Base-by-base conservation (phyloP, 1,284 basidiomycete species). In the Ustilago hordei region DNA sequence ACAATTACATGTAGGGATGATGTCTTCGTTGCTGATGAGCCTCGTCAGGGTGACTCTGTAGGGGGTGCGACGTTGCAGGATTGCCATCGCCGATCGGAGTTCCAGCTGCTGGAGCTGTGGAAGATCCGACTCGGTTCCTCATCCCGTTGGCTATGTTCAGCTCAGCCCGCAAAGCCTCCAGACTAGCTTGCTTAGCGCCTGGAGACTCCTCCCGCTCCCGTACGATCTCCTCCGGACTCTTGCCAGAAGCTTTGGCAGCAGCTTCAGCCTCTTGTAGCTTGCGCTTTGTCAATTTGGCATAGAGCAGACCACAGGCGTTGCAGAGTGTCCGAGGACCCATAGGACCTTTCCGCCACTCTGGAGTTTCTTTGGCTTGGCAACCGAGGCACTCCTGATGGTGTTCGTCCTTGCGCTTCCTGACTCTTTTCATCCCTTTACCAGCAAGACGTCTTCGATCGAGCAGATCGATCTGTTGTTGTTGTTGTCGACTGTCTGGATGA, bases 281-380 rank as follows among this genome's bases (percentile, higher is more conserved):
- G 31, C 75, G 75, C 43, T 69, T 70, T 34, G 60, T 74, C n/a
- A 78, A 68, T 61, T 85, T 85, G 45, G 84, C 82, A 31, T 77
- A 85, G 17, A 83, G 79, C 17, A 85, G 73, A 17, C 84, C 84
- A 48, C 84, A 85, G 0, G 84, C 84, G 58, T 84, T 83, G 67
- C 79, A 83, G 31, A 81, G 64, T 41, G 78, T 84, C 43, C 79
- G 75, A 13, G 82, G 84, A 31, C 84, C 84, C 68, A 81, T 76
- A 1, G 84, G 84, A 8, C 84, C 84, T 56, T 84, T 84, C 15
- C 84, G 67, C 83, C 84, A 85, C 60, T 85, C 84, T n/a, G 84
- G 84, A 19, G 84, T 78, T 50, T 78, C 75, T 50, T 78, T 78
- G 8, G 75, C 75, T 32, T 78, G 75, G 31, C 75, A 78, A 7